Evolutionary conservation across 805 yeast genomes (phyloP), one percentile per base, ranked within the genome.

Genomic region (Lipomyces yamadae): DNA sequence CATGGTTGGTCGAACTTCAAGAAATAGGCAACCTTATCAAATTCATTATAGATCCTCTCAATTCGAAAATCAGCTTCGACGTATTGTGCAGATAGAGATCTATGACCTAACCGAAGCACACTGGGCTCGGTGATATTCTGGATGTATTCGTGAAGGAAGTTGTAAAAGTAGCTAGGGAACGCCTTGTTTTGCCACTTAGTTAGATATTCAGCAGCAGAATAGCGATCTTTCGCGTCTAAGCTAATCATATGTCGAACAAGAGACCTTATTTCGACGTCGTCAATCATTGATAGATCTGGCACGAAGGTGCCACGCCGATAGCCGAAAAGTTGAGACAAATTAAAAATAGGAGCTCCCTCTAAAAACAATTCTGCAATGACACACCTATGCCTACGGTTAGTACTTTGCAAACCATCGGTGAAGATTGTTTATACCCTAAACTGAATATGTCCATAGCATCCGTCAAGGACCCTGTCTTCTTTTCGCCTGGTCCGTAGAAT

Each of bases 321-420:
- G 77, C 88, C 90, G 81, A 91, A 94, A 68, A 93, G 80, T 74
- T 93, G 97, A 0, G 98, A 87, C 11, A 95, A 82, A 0, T 96
- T 88, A 76, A 95, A 94, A 0, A 91, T 82, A 0, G 98, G 90
- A 18, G 90, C 83, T 0, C 98, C 98, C 70, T 95, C 98, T 24
- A 87, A 79, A 70, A 89, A 91, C 5, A 95, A 78, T 76, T 95
- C 99, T 0, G 96, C 97, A 71, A 95, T 88, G 2, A 90, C 92
- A 79, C 99, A 95, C 0, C 70, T 62, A 39, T 4, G 11, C 15
- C 10, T 6, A 58, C 15, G 4, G 13, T 52, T 29, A 32, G n/a
- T 18, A 29, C 24, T 24, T 32, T 52, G 6, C 48, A 42, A 24
- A 42, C 18, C 18, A n/a, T 15, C 3, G 18, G 24, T n/a, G n/a